Percentiles rank a stretch among this genome's conserved stretches.
These are phyloP conservation scores for Drosera capensis DNA, from an alignment of 148 eudicot species.

Conservation along the genomic window DNA sequence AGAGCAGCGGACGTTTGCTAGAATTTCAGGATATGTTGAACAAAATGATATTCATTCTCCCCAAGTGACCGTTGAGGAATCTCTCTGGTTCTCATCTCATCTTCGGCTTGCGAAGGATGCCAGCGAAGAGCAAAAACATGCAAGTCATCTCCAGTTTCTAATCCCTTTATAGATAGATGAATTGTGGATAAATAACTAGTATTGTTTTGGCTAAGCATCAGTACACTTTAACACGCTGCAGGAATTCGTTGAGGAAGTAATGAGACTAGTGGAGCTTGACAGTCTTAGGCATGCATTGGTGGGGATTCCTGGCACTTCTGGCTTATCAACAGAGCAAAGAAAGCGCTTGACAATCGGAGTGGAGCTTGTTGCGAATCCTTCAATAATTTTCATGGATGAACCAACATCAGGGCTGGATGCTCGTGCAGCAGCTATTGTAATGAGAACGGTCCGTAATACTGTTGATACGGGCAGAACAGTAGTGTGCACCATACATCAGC, in stretches of 20 bases:
- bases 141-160: constrained; percentile 21
- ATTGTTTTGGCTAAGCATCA: neutral
- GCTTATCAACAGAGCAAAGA: constrained; percentile 82
- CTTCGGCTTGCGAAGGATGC: constrained; percentile 69
- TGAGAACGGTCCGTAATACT: constrained; percentile 85
- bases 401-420: constrained; percentile 99
- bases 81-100: constrained; percentile 63
- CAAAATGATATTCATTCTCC: constrained; percentile 93
- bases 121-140: constrained; percentile 33
- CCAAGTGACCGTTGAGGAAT: constrained; percentile 77
- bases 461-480: constrained; percentile 95
- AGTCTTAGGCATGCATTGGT: constrained; percentile 59
- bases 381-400: constrained; percentile 93
- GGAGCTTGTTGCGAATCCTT: constrained; percentile 93
- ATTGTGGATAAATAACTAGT: no score
- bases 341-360: constrained; percentile 87
- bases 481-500: constrained; percentile 96
- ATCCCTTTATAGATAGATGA: no score
- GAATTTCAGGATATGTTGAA: constrained; percentile 81
- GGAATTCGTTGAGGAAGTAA: constrained; percentile 83
- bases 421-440: constrained; percentile 92
- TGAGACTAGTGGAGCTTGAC: constrained; percentile 68
- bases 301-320: constrained; percentile 61
- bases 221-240: constrained; percentile 16
- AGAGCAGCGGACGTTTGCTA: constrained; percentile 65